These are phyloP conservation scores for Taiozyma sp. DNA, from an alignment of 1,139 yeast genomes.

Conservation along the genomic window DNA sequence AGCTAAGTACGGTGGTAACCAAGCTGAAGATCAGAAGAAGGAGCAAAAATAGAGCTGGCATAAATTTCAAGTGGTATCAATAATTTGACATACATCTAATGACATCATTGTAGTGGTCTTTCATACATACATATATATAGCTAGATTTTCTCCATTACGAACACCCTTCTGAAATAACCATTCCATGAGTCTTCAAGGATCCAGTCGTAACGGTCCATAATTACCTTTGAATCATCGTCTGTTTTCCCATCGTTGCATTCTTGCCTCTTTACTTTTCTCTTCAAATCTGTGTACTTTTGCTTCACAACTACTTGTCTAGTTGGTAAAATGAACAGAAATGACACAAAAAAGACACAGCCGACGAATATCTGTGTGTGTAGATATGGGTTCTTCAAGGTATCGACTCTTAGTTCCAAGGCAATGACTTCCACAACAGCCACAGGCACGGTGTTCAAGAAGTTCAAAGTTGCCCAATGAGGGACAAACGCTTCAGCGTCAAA, in stretches of 20 bases:
- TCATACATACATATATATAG: not conserved
- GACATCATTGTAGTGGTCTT: not conserved
- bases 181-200: conserved; percentile 2
- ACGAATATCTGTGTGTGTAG: conserved; percentile 54
- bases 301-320: conserved; percentile 3
- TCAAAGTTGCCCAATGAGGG: conserved; percentile 53
- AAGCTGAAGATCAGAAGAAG: conserved; percentile 28
- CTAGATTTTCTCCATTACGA: conserved; percentile 17
- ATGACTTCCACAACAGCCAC: conserved; percentile 42
- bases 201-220: conserved; percentile 7
- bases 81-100: not conserved
- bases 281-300: not conserved
- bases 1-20: conserved; percentile 67
- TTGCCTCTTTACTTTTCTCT: not conserved
- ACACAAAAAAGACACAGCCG: conserved; percentile 37
- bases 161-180: conserved; percentile 13
- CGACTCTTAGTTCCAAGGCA: conserved; percentile 40
- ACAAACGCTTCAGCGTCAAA: conserved; percentile 41
- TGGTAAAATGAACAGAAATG: conserved; percentile 2
- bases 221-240: not conserved
- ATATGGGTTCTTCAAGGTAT: conserved; percentile 36
- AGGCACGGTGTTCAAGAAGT: conserved; percentile 36
- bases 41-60: not conserved
- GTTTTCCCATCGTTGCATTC: not conserved
- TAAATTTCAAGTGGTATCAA: not conserved